Evolutionary conservation across 352 stramenopile genomes (phyloP), one percentile per base, ranked within the genome.

Genomic region (Phytophthora quininea): DNA sequence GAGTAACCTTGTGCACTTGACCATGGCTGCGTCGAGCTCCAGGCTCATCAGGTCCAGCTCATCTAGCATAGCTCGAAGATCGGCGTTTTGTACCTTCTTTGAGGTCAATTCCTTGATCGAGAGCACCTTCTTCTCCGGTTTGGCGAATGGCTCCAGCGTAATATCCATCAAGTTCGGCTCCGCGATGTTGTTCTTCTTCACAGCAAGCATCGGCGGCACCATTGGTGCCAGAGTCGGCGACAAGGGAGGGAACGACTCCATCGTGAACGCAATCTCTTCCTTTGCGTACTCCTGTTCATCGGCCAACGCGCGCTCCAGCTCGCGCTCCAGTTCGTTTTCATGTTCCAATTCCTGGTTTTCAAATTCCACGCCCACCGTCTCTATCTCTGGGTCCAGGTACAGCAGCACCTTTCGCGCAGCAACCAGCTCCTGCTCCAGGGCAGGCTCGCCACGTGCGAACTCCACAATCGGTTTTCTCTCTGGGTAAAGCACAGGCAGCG

Each of bases 151-250:
- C 42, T 76, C 71, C 58, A 82, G 58, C 33, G 64, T 55, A 70
- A 82, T 82, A 49, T 79, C 61, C 60, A 79, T 62, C 11, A 82
- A 63, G 49, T 80, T 77, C 5, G 69, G 61, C 54, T 80, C 66
- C 33, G 67, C 32, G 11, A n/a, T 15, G 52, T 64, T 40, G 35
- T 40, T 40, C 6, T 6, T 11, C 10, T 40, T 58, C 30, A 24
- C 19, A 52, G n/a, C 12, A 66, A 50, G 19, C 31, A 50, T 42
- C 35, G 50, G 37, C n/a, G 57, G 67, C 48, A 35, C 27, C 46
- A 58, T 54, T 47, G 43, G 43, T 29, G 9, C 8, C 43, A 49
- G 3, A 2, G 43, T 15, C n/a, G 30, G 50, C 45, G 58, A 67
- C 60, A 74, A 66, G 1, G 67, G 59, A 63, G 63, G 55, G 38